Evolutionary conservation across 306 rosid genomes (phyloP).

Genomic region (Fagus sylvatica): DNA sequence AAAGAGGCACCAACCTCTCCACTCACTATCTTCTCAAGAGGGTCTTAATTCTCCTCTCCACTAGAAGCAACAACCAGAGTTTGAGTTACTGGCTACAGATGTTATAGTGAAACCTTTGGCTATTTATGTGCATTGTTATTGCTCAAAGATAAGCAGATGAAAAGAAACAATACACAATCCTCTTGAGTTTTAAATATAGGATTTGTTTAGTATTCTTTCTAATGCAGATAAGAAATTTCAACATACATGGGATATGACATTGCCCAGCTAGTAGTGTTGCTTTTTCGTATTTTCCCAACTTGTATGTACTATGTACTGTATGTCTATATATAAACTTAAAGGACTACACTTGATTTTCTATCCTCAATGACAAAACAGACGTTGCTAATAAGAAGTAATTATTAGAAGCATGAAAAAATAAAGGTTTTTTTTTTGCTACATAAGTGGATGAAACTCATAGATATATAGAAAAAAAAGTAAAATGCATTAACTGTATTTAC

Average conservation of each 20-base stretch:
- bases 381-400: too few relatives aligned
- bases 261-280: slow-evolving; percentile 20
- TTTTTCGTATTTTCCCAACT: neutral
- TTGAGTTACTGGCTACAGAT: slow-evolving; percentile 10
- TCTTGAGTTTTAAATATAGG: neutral
- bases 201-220: slow-evolving; percentile 23
- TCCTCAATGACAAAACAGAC: too few relatives aligned
- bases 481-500: too few relatives aligned
- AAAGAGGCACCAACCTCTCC: slow-evolving; percentile 45
- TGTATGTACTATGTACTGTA: neutral
- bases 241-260: slow-evolving; percentile 22
- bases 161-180: neutral
- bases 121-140: neutral
- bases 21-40: slow-evolving; percentile 57
- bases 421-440: too few relatives aligned
- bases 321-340: neutral
- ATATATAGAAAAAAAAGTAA: too few relatives aligned
- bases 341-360: neutral
- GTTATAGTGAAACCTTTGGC: neutral
- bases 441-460: too few relatives aligned
- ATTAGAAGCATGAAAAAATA: too few relatives aligned
- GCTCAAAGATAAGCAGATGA: neutral
- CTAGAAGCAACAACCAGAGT: slow-evolving; percentile 6
- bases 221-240: slow-evolving; percentile 22
- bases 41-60: slow-evolving; percentile 60